A percentile compares a stretch with the other conserved stretches of the same genome.
These are phyloP conservation scores for Cladosporium sphaerospermum DNA, from an alignment of 2,329 filamentous ascomycete species.

Conservation along the genomic window DNA sequence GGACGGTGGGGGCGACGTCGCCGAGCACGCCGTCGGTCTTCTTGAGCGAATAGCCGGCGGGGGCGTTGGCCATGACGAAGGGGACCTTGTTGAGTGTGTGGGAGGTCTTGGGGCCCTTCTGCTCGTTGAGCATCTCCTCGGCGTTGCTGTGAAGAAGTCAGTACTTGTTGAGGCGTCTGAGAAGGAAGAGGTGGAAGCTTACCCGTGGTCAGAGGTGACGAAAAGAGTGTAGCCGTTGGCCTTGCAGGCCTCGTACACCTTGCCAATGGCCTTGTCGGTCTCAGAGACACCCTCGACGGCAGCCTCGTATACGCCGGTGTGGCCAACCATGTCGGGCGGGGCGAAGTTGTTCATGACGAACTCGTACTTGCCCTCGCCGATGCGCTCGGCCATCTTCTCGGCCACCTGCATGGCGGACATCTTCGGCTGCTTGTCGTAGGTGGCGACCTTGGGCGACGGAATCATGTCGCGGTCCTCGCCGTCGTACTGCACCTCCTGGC, in stretches of 20 bases:
- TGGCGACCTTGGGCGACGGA: constrained; percentile 87
- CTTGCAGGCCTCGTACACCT: constrained; percentile 90
- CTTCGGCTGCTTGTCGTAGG: constrained; percentile 89
- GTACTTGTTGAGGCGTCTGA: constrained; percentile 1
- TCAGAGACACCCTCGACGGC: constrained; percentile 77
- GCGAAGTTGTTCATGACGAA: constrained; percentile 99
- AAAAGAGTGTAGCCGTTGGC: constrained; percentile 89
- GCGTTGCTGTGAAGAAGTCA: constrained; percentile 57
- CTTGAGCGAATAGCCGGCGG: constrained; percentile 79
- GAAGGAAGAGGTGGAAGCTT: constrained; percentile 27
- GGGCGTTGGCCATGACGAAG: constrained; percentile 96
- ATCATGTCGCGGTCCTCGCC: constrained; percentile 92
- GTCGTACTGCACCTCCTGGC: constrained; percentile 91
- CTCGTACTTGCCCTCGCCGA: constrained; percentile 78
- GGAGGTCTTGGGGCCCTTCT: constrained; percentile 94
- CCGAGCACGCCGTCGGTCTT: constrained; percentile 84
- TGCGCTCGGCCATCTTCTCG: constrained; percentile 80
- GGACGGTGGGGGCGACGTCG: constrained; percentile 90
- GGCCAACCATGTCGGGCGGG: constrained; percentile 97
- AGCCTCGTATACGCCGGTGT: constrained; percentile 95
- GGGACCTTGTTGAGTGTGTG: constrained; percentile 98
- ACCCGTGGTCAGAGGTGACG: constrained; percentile 92
- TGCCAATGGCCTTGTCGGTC: constrained; percentile 89
- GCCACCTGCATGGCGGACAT: constrained; percentile 93
- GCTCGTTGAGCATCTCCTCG: constrained; percentile 96